phyloP scores from a whole-genome alignment of 164 flowering plant genomes.

The Akebia trifoliata region DNA sequence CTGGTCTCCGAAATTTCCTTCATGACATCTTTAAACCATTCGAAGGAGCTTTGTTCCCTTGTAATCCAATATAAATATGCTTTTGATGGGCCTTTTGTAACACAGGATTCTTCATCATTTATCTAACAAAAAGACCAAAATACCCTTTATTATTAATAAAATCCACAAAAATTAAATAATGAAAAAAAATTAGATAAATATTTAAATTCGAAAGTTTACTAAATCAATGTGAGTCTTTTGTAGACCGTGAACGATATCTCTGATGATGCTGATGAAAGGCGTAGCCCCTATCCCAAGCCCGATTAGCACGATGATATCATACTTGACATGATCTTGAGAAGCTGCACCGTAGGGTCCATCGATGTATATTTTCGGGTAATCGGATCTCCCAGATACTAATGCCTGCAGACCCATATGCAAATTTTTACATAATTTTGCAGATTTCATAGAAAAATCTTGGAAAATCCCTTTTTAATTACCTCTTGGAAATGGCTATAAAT shows the following conservation, averaged over 20 bases:
- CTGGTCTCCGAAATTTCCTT: slow-evolving; percentile 27
- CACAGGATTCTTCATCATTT: slow-evolving; percentile 22
- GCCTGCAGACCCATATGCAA: slow-evolving; percentile 22
- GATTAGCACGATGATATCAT: slow-evolving; percentile 34
- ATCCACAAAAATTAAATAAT: not conserved
- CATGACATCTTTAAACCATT: slow-evolving; percentile 51
- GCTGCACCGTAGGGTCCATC: slow-evolving; percentile 55
- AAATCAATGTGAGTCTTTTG: slow-evolving; percentile 10
- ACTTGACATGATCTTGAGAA: slow-evolving; percentile 47
- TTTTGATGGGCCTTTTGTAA: slow-evolving; percentile 26
- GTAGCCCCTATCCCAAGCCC: slow-evolving; percentile 59
- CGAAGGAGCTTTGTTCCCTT: slow-evolving; percentile 50
- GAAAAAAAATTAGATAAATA: not conserved
- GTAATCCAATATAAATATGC: slow-evolving; percentile 58
- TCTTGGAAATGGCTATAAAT: slow-evolving; percentile 39
- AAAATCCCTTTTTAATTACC: slow-evolving; percentile 18
- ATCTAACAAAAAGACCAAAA: slow-evolving; percentile 11
- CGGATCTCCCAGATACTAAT: slow-evolving; percentile 7
- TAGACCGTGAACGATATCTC: slow-evolving; percentile 25
- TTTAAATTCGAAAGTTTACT: slow-evolving; percentile 9
- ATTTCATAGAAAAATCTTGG: not conserved
- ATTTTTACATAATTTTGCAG: not conserved
- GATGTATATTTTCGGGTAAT: slow-evolving; percentile 33
- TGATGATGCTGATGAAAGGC: slow-evolving; percentile 51
- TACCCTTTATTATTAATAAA: not conserved